phyloP scores from a whole-genome alignment of 1,139 yeast species.

The Taphrina confusa region DNA sequence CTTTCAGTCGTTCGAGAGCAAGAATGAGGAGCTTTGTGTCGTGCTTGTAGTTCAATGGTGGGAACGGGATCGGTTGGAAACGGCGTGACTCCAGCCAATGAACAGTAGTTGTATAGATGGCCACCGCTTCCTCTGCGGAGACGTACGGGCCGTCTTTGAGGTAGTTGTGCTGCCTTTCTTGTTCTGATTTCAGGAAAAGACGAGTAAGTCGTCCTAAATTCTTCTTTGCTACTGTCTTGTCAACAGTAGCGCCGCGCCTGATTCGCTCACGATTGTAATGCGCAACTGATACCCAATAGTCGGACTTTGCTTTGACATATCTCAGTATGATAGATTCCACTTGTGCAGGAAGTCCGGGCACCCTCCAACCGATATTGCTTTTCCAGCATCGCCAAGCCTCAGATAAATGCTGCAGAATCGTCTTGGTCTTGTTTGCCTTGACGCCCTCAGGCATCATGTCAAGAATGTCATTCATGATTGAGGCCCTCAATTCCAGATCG shows the following conservation, averaged over 20 bases:
- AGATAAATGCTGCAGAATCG: conserved; percentile 87
- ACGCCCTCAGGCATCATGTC: conserved; percentile 98
- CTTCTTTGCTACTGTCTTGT: conserved; percentile 89
- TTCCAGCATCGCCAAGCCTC: conserved; percentile 99
- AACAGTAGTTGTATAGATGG: conserved; percentile 81
- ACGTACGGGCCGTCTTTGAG: conserved; percentile 87
- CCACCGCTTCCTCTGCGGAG: conserved; percentile 83
- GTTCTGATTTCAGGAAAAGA: conserved; percentile 89
- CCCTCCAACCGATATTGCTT: conserved; percentile 97
- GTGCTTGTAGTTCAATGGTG: conserved; percentile 87
- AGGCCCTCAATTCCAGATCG: conserved; percentile 88
- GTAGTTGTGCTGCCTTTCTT: conserved; percentile 77
- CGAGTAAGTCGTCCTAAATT: conserved; percentile 89
- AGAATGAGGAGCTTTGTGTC: conserved; percentile 86
- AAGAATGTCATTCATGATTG: conserved; percentile 91
- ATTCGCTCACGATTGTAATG: conserved; percentile 90
- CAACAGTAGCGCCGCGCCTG: conserved; percentile 83
- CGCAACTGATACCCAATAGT: conserved; percentile 93
- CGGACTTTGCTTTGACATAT: conserved; percentile 92
- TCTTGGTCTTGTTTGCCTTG: conserved; percentile 80
- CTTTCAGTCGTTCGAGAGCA: conserved; percentile 87
- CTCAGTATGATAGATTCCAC: conserved; percentile 81
- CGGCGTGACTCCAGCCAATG: conserved; percentile 87
- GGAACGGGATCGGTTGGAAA: conserved; percentile 88
- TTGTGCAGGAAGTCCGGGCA: conserved; percentile 93